Conservation (phyloP, 1,284 basidiomycete species). For the Lentinula novae-zelandiae region DNA sequence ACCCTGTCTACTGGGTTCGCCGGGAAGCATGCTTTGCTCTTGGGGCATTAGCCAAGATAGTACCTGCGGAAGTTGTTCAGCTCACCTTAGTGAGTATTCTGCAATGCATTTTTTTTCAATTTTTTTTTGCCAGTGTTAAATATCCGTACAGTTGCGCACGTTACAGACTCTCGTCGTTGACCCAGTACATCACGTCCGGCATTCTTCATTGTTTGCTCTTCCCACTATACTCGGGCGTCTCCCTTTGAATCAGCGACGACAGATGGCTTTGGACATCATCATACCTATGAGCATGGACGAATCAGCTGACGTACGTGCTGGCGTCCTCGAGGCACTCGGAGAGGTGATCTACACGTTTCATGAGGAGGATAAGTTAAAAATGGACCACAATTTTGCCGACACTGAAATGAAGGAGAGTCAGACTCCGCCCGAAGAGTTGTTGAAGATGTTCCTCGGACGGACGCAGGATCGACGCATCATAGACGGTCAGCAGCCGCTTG, state of each 20-base stretch:
- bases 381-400: not conserved
- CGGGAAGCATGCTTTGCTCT: constrained; percentile 90
- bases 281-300: constrained; percentile 66
- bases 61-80: constrained; percentile 67
- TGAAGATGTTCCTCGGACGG: constrained; percentile 73
- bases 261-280: constrained; percentile 63
- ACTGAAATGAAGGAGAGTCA: constrained; percentile 40
- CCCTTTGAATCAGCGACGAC: constrained; percentile 46
- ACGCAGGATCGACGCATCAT: constrained; percentile 37
- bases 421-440: constrained; percentile 78
- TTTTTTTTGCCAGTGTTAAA: not conserved
- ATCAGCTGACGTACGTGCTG: constrained; percentile 70
- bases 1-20: constrained; percentile 81
- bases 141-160: constrained; percentile 61
- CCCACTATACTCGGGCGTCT: constrained; percentile 78
- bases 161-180: constrained; percentile 75
- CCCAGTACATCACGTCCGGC: constrained; percentile 79
- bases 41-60: constrained; percentile 83
- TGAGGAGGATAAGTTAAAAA: constrained; percentile 6
- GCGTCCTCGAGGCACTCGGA: constrained; percentile 86
- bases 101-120: constrained; percentile 24
- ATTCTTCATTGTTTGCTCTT: constrained; percentile 85
- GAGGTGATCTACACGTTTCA: constrained; percentile 89
- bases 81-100: constrained; percentile 49
- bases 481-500: constrained; percentile 29